Evolutionary conservation across 805 yeast species (phyloP), one percentile per base, ranked within the genome.

Genomic region (Kockiozyma suomiensis): DNA sequence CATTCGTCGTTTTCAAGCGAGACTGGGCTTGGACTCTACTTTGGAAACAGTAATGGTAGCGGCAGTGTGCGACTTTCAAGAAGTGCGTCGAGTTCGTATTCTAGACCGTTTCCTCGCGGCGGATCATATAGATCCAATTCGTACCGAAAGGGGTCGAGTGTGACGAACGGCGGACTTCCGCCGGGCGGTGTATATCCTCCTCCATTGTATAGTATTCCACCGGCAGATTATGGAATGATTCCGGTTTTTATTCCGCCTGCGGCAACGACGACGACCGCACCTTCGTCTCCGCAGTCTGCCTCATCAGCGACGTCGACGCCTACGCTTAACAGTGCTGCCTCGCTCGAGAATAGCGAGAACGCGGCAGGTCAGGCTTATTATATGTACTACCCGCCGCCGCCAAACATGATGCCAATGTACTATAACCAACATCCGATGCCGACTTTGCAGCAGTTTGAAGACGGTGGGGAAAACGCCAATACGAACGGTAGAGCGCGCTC

Each of bases 151-250:
- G 28, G 28, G 26, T 30, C 48, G 26, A 48, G 10, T 15, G 33
- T 26, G n/a, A 17, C 12, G 33, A 38, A 38, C 32, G 19, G 17
- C 28, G 53, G 35, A 15, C 26, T 40, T 17, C 37, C 50, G 25
- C 50, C 51, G 10, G 61, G 61, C 7, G 62, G 62, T 10, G 19
- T 59, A 0, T 59, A 50, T 19, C 62, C 62, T 23, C 57, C 61
- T 33, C 62, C 58, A 28, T 3, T 47, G 56, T 40, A 46, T 13
- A 30, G 32, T 48, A 58, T 52, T 21, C 41, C 47, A 12, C 59
- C 59, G 19, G 13, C 55, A 6, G 63, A 54, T 28, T 55, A 46
- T 45, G 50, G 33, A 10, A 50, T 53, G 33, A 40, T 33, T 32
- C 63, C 57, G 26, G 19, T 48, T 7, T 46, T 25, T 30, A 30